phyloP scores from a whole-genome alignment of 2,329 filamentous ascomycete genomes.

The Sporothrix pallida region DNA sequence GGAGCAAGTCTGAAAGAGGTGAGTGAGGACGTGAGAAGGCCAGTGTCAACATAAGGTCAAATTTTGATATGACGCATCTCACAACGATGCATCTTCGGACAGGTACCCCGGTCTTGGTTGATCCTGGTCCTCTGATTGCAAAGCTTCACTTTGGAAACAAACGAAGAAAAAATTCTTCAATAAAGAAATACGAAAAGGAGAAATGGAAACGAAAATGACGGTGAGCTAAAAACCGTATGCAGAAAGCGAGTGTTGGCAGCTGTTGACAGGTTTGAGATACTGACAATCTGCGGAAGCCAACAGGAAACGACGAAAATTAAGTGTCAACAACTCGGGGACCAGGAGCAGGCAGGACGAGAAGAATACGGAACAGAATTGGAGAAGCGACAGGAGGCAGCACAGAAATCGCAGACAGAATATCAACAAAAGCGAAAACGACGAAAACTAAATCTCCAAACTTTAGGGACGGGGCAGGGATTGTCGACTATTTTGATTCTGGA shows the following conservation, averaged over 20 bases:
- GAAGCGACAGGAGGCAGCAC: background rate
- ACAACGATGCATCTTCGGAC: too few species aligned
- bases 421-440: constrained; percentile 6
- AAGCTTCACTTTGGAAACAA: background rate
- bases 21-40: too few species aligned
- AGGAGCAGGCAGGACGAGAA: constrained; percentile 27
- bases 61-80: too few species aligned
- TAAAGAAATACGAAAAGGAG: background rate
- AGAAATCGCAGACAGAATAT: background rate
- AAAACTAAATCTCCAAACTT: background rate
- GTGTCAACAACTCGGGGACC: constrained; percentile 8
- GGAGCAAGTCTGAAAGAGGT: too few species aligned
- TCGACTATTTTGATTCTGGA: background rate
- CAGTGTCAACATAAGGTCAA: too few species aligned
- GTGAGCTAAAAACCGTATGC: background rate
- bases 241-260: background rate
- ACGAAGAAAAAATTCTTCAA: background rate
- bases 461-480: background rate
- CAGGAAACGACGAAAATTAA: background rate
- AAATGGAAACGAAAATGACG: constrained; percentile 1
- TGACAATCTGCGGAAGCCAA: background rate
- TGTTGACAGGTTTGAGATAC: too few species aligned
- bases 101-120: background rate
- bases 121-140: background rate
- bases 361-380: constrained; percentile 27